A percentile compares a stretch with the other conserved stretches of the same genome.
phyloP scores from a whole-genome alignment of 1,139 yeast genomes.

The Eremothecium sinecaudum region DNA sequence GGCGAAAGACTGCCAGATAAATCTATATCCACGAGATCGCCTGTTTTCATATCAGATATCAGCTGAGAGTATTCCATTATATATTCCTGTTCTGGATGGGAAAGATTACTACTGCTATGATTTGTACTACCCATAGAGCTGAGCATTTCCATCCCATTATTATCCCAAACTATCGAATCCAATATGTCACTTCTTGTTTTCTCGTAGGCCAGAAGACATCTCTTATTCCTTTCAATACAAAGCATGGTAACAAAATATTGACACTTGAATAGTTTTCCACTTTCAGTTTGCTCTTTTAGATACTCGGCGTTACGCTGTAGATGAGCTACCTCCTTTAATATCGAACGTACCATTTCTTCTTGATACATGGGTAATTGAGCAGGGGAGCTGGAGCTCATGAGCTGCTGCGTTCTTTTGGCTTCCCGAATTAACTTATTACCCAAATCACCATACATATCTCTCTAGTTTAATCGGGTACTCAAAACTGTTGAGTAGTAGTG shows the following conservation, averaged over 20 bases:
- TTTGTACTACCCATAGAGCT: slow-evolving; percentile 21
- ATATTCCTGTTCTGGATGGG: slow-evolving; percentile 76
- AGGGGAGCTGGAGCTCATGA: slow-evolving; percentile 36
- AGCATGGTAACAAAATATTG: slow-evolving; percentile 74
- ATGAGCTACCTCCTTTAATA: slow-evolving; percentile 46
- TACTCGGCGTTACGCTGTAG: slow-evolving; percentile 39
- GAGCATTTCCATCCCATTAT: slow-evolving; percentile 26
- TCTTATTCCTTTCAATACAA: slow-evolving; percentile 76
- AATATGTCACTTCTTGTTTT: slow-evolving; percentile 58
- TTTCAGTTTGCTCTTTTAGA: slow-evolving; percentile 29
- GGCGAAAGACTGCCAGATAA: slow-evolving; percentile 81
- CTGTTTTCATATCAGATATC: slow-evolving; percentile 65
- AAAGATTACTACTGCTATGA: slow-evolving; percentile 39
- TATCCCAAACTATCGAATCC: slow-evolving; percentile 63
- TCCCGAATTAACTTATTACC: slow-evolving; percentile 77
- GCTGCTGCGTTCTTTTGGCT: slow-evolving; percentile 64
- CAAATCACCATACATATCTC: slow-evolving; percentile 91
- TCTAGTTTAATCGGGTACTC: too few species aligned
- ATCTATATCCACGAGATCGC: slow-evolving; percentile 72
- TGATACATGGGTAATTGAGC: slow-evolving; percentile 57
- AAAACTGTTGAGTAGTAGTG: too few species aligned
- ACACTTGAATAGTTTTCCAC: slow-evolving; percentile 48
- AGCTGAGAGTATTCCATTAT: slow-evolving; percentile 60
- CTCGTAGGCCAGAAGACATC: slow-evolving; percentile 82
- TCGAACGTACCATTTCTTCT: slow-evolving; percentile 60